A percentile compares a stretch with the other conserved stretches of the same genome.
These are phyloP conservation scores for Plectranthus barbatus DNA, from an alignment of 257 asterid genomes.

Conservation along the genomic window DNA sequence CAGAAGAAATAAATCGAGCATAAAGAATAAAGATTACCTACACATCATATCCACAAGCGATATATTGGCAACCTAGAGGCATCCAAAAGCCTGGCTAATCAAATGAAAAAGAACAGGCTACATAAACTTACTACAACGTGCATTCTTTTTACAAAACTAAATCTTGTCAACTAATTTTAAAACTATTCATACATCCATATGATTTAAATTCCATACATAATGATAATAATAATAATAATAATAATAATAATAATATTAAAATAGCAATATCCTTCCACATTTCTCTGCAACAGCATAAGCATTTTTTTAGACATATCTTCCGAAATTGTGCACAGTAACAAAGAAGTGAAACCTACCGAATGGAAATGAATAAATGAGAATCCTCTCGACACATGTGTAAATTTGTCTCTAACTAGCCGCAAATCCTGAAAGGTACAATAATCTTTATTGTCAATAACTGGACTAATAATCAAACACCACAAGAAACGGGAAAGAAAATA, in stretches of 20 bases:
- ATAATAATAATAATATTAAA: too few relatives aligned
- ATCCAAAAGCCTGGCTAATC: neutral
- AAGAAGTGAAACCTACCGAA: conserved; percentile 48
- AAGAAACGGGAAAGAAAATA: neutral
- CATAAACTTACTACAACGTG: too few relatives aligned
- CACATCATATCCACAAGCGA: too few relatives aligned
- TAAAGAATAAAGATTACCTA: neutral
- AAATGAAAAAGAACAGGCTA: neutral
- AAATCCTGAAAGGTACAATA: conserved; percentile 57
- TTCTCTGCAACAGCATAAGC: neutral
- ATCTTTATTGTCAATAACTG: conserved; percentile 16
- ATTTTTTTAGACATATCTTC: neutral
- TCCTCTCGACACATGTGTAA: conserved; percentile 96
- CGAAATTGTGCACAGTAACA: neutral
- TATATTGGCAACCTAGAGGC: too few relatives aligned
- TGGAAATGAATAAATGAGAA: conserved; percentile 90
- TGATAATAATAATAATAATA: too few relatives aligned
- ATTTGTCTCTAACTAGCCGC: conserved; percentile 95
- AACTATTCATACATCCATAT: neutral
- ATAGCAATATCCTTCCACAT: neutral
- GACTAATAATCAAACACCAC: neutral
- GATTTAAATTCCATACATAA: neutral
- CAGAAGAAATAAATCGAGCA: neutral
- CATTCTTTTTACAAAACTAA: neutral
- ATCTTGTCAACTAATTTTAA: neutral